These are phyloP conservation scores for Globisporangium spinosum DNA, from an alignment of 352 stramenopile genomes.

Conservation along the genomic window DNA sequence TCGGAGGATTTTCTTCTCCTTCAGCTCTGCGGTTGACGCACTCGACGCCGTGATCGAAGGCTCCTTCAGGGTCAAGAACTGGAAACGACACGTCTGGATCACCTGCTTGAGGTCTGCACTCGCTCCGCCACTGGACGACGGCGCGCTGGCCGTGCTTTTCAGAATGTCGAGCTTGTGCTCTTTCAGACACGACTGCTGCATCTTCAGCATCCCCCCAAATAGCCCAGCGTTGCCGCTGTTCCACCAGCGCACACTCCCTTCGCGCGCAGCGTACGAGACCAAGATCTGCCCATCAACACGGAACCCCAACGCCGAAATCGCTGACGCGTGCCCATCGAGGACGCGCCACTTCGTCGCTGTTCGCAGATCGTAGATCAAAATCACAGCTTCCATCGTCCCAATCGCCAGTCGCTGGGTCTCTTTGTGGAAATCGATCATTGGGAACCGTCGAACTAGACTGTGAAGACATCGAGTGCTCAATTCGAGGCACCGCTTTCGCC, in stretches of 20 bases:
- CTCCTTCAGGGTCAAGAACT: slow-evolving; percentile 68
- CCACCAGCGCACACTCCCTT: slow-evolving; percentile 82
- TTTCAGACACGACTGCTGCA: slow-evolving; percentile 85
- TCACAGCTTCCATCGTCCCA: slow-evolving; percentile 85
- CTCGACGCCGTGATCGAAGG: slow-evolving; percentile 13
- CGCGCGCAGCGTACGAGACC: slow-evolving; percentile 76
- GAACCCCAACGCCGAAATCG: slow-evolving; percentile 71
- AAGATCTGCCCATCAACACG: slow-evolving; percentile 71
- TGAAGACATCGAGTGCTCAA: slow-evolving; percentile 80
- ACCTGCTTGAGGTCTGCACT: slow-evolving; percentile 75
- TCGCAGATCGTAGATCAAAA: slow-evolving; percentile 86
- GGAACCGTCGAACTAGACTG: slow-evolving; percentile 76
- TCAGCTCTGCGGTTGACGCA: slow-evolving; percentile 13
- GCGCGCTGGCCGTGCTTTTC: slow-evolving; percentile 36
- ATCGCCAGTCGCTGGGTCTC: slow-evolving; percentile 82
- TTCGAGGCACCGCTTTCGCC: slow-evolving; percentile 69
- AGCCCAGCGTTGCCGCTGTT: slow-evolving; percentile 76
- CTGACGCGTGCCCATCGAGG: slow-evolving; percentile 71
- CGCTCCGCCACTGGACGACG: slow-evolving; percentile 48
- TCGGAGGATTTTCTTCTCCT: slow-evolving; percentile 55
- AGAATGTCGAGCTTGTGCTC: slow-evolving; percentile 72
- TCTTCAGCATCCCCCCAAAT: slow-evolving; percentile 84
- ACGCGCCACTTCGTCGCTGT: slow-evolving; percentile 88
- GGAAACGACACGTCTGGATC: slow-evolving; percentile 82
- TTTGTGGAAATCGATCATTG: slow-evolving; percentile 88